phyloP scores from a whole-genome alignment of 495 filamentous ascomycete genomes.

The Penicillium longicatenatum region DNA sequence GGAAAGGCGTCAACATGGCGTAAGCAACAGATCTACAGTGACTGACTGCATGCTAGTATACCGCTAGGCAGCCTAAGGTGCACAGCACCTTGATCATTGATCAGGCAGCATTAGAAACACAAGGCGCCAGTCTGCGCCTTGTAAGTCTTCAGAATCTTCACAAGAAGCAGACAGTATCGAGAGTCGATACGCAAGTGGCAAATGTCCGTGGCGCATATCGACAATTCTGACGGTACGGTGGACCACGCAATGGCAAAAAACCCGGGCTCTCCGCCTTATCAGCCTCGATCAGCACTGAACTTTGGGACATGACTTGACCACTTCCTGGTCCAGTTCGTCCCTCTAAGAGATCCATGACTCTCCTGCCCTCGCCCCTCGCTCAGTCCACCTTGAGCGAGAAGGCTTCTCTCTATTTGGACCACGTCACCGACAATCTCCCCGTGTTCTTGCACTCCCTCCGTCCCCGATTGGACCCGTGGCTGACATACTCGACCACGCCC shows the following conservation, averaged over 20 bases:
- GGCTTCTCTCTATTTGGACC: constrained; percentile 52
- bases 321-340: constrained; percentile 15
- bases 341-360: constrained; percentile 38
- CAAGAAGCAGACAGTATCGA: neutral
- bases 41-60: neutral
- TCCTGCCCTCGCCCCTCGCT: constrained; percentile 47
- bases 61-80: neutral
- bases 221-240: neutral
- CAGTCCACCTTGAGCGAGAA: constrained; percentile 52
- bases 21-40: no score
- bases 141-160: neutral
- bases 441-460: constrained; percentile 46
- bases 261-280: constrained; percentile 33
- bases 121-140: neutral
- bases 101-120: neutral
- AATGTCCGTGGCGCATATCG: neutral
- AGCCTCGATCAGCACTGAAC: constrained; percentile 18
- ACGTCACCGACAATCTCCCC: constrained; percentile 57
- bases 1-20: no score
- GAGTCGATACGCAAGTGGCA: no score
- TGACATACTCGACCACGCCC: constrained; percentile 43
- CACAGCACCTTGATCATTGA: neutral
- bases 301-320: constrained; percentile 26
- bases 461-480: constrained; percentile 37
- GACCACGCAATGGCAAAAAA: constrained; percentile 3